Percentiles rank a stretch among this genome's conserved stretches.
Evolutionary conservation across 495 filamentous ascomycete genomes (phyloP).

Genomic region (Xylaria venustula): DNA sequence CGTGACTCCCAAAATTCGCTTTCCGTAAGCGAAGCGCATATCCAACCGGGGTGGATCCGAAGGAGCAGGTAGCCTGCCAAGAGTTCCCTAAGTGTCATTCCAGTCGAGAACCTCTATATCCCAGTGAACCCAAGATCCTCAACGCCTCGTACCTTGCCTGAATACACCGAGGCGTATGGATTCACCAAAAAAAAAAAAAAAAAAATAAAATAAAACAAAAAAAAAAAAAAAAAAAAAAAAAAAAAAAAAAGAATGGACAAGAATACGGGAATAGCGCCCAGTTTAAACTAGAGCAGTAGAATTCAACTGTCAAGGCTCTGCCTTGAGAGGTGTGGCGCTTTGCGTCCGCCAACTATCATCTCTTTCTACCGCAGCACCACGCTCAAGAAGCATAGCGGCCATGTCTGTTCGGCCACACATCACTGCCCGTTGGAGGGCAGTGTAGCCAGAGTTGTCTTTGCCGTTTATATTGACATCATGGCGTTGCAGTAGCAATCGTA

Average conservation of each 20-base stretch:
- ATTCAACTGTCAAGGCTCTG: not conserved
- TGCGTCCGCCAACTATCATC: slow-evolving; percentile 13
- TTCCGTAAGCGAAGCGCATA: slow-evolving; percentile 1
- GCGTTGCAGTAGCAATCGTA: slow-evolving; percentile 27
- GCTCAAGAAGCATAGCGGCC: slow-evolving; percentile 32
- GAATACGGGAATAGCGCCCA: not conserved
- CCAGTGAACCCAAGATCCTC: not conserved
- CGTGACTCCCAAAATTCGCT: not conserved
- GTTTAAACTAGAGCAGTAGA: not conserved
- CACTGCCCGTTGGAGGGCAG: slow-evolving; percentile 30
- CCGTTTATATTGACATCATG: slow-evolving; percentile 29
- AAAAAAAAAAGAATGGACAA: not conserved
- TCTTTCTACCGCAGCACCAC: slow-evolving; percentile 26
- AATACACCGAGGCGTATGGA: not conserved
- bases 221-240: not conserved
- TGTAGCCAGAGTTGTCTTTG: slow-evolving; percentile 28
- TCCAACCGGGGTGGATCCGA: slow-evolving; percentile 1
- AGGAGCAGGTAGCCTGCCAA: slow-evolving; percentile 1
- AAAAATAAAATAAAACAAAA: not conserved
- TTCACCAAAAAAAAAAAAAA: not conserved
- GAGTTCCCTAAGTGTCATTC: not conserved
- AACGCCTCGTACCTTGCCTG: not conserved
- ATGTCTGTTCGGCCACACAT: slow-evolving; percentile 32
- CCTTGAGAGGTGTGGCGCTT: not conserved
- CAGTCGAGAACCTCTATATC: not conserved